Percentiles rank a stretch among this genome's conserved stretches.
These are phyloP conservation scores for Calcarisporium arbuscula DNA, from an alignment of 2,329 filamentous ascomycete species.

Conservation along the genomic window DNA sequence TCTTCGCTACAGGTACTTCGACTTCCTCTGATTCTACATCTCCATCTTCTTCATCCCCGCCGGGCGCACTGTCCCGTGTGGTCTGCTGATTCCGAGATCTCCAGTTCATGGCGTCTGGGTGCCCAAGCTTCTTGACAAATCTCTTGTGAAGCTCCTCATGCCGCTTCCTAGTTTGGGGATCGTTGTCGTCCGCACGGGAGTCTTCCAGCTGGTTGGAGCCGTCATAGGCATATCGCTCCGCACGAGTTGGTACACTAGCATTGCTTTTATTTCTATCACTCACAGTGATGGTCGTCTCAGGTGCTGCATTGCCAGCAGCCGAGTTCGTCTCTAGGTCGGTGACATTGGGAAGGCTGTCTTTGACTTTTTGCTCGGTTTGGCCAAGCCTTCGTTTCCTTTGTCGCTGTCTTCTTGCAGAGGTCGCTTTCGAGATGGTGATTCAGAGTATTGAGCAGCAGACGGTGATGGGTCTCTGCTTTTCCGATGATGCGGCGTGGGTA, in stretches of 20 bases:
- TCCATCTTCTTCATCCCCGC: conserved; percentile 49
- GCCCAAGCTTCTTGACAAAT: conserved; percentile 86
- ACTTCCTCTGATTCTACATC: conserved; percentile 51
- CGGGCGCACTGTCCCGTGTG: conserved; percentile 46
- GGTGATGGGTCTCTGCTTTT: conserved; percentile 23
- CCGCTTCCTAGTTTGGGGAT: conserved; percentile 42
- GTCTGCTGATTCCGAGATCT: conserved; percentile 50
- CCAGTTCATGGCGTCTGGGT: conserved; percentile 72
- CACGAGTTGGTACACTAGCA: conserved; percentile 30
- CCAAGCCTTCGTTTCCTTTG: conserved; percentile 31
- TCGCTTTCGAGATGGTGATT: conserved; percentile 39
- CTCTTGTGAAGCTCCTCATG: conserved; percentile 71
- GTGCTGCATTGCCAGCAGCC: too few relatives aligned
- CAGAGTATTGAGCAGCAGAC: conserved; percentile 21
- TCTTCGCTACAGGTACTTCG: conserved; percentile 37
- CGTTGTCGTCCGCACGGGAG: conserved; percentile 32
- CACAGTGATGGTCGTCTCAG: conserved; percentile 31
- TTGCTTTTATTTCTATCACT: conserved; percentile 34
- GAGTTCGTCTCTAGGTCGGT: too few relatives aligned
- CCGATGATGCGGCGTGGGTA: conserved; percentile 31
- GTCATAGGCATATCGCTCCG: conserved; percentile 47
- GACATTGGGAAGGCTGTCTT: not conserved
- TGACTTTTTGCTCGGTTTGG: not conserved
- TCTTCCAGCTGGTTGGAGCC: conserved; percentile 33
- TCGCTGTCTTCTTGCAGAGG: conserved; percentile 42